Conservation (phyloP, 2,329 filamentous ascomycete species). For the Aspergillus tubingensis region DNA sequence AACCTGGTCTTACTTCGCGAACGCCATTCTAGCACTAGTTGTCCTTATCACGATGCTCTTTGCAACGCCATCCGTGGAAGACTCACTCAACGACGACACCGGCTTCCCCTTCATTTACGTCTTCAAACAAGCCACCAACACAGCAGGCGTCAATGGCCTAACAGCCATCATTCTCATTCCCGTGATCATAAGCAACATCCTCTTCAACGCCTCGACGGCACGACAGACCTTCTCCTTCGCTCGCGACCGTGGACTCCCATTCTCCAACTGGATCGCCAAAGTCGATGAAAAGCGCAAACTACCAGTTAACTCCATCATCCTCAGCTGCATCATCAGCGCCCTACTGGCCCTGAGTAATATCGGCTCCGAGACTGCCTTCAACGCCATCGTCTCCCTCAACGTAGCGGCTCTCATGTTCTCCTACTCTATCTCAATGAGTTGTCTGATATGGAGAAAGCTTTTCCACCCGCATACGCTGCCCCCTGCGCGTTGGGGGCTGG, state of each 20-base stretch:
- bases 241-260: constrained; percentile 47
- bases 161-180: constrained; percentile 26
- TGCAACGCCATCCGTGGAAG: constrained; percentile 31
- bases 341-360: constrained; percentile 55
- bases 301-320: constrained; percentile 43
- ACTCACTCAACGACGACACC: constrained; percentile 44
- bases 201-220: constrained; percentile 42
- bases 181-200: constrained; percentile 42
- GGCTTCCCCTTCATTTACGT: constrained; percentile 52
- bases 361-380: constrained; percentile 53
- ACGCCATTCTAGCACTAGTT: constrained; percentile 47
- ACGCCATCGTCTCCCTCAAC: constrained; percentile 54
- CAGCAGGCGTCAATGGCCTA: constrained; percentile 26
- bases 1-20: constrained; percentile 48
- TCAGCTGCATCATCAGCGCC: constrained; percentile 34
- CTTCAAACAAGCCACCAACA: constrained; percentile 38
- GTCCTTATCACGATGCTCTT: constrained; percentile 51
- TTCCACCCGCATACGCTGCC: constrained; percentile 40
- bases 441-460: constrained; percentile 47
- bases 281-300: constrained; percentile 42
- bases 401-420: constrained; percentile 51
- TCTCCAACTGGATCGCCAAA: constrained; percentile 41
- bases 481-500: constrained; percentile 45
- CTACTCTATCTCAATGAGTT: constrained; percentile 53
- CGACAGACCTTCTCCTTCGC: constrained; percentile 48